These are phyloP conservation scores for Penicillium sp. DNA, from an alignment of 2,329 filamentous ascomycete genomes.

Conservation along the genomic window DNA sequence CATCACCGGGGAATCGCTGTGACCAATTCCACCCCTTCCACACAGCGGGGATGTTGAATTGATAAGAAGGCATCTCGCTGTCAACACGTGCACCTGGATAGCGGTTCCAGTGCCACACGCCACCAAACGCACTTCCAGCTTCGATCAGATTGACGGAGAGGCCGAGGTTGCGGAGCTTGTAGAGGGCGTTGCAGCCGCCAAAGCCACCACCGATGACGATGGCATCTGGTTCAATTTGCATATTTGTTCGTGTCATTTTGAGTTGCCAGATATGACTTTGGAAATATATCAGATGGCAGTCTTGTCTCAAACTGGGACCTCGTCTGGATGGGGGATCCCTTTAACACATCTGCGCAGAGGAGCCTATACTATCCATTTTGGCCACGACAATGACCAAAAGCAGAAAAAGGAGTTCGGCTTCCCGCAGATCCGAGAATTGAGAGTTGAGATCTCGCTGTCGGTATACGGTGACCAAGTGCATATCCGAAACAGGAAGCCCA, in stretches of 20 bases:
- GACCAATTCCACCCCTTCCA: constrained; percentile 51
- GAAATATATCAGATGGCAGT: not conserved
- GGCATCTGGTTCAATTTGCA: constrained; percentile 28
- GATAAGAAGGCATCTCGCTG: constrained; percentile 54
- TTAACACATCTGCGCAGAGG: not conserved
- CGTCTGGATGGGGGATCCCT: not conserved
- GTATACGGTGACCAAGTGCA: not conserved
- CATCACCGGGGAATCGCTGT: constrained; percentile 28
- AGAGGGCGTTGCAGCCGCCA: constrained; percentile 39
- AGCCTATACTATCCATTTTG: too few species aligned
- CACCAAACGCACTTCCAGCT: constrained; percentile 40
- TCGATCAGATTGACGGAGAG: constrained; percentile 44
- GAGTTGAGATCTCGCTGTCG: not conserved
- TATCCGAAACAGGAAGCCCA: not conserved
- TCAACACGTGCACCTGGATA: constrained; percentile 51
- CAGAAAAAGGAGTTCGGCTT: not conserved
- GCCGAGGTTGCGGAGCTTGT: constrained; percentile 40
- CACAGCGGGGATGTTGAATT: constrained; percentile 55
- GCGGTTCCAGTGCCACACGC: constrained; percentile 49
- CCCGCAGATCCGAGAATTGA: not conserved
- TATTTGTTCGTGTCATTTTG: not conserved
- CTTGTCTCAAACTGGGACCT: not conserved
- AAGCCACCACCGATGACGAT: constrained; percentile 47
- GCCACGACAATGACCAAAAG: not conserved
- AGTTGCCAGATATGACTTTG: not conserved